A percentile compares a stretch with the other conserved stretches of the same genome.
Conservation (phyloP, 1,139 yeast species). For the Saccharomyces hybrid region DNA sequence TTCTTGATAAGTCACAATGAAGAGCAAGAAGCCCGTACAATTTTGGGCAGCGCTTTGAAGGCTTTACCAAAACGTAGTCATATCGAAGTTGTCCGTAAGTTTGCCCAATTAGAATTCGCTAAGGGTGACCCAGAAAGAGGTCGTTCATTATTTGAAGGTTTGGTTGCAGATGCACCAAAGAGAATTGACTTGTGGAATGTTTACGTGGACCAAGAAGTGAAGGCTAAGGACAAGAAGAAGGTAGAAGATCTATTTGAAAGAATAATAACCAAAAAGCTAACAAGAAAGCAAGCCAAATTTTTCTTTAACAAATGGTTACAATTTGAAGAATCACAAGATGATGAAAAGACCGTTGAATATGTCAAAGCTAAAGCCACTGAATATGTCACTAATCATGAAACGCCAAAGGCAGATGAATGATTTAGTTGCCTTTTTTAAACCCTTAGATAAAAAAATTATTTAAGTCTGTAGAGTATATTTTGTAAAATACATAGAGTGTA, state of each 20-base stretch:
- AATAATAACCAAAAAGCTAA: constrained; percentile 55
- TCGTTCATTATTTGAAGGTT: constrained; percentile 87
- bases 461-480: background rate
- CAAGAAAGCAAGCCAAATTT: constrained; percentile 90
- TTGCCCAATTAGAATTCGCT: constrained; percentile 79
- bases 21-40: constrained; percentile 54
- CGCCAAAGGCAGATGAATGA: background rate
- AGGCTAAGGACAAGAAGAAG: constrained; percentile 49
- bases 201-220: constrained; percentile 86
- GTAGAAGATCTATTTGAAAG: constrained; percentile 79
- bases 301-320: constrained; percentile 89
- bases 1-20: constrained; percentile 56
- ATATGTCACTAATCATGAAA: constrained; percentile 38
- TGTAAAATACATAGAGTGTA: background rate
- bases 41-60: constrained; percentile 65
- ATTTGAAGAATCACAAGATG: constrained; percentile 64
- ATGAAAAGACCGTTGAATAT: constrained; percentile 64
- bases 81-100: constrained; percentile 73
- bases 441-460: background rate
- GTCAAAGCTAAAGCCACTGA: constrained; percentile 91
- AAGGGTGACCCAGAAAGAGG: constrained; percentile 93
- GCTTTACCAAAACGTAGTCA: constrained; percentile 69
- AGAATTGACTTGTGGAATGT: constrained; percentile 93
- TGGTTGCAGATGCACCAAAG: constrained; percentile 82
- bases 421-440: background rate